phyloP scores from a whole-genome alignment of 345 rosid species.

The Brassica cretica region DNA sequence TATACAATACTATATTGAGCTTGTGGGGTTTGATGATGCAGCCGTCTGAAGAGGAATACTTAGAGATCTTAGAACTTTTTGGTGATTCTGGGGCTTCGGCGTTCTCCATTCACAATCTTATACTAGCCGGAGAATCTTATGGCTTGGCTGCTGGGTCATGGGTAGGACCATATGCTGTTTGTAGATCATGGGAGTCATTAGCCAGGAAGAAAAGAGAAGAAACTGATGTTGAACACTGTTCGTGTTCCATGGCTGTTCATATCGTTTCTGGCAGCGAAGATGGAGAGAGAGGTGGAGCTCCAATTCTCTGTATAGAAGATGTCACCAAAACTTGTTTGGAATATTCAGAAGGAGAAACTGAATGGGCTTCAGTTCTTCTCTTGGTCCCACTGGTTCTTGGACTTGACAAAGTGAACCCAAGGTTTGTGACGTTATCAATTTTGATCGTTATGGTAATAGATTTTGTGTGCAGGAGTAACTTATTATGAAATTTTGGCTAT shows the following conservation, averaged over 20 bases:
- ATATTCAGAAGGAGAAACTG: constrained; percentile 59
- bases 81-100: constrained; percentile 67
- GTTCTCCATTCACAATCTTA: constrained; percentile 87
- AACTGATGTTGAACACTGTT: constrained; percentile 33
- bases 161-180: constrained; percentile 95
- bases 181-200: constrained; percentile 85
- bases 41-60: constrained; percentile 64
- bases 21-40: constrained; percentile 45
- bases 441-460: too few species aligned
- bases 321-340: constrained; percentile 64
- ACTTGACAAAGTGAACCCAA: constrained; percentile 80
- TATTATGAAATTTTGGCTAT: too few species aligned
- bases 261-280: constrained; percentile 92
- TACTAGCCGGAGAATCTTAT: constrained; percentile 69
- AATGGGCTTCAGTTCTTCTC: constrained; percentile 78
- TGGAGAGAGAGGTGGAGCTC: constrained; percentile 97
- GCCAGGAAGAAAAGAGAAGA: constrained; percentile 52
- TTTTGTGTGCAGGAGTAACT: too few species aligned
- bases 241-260: constrained; percentile 83
- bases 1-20: background rate
- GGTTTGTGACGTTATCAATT: constrained; percentile 41
- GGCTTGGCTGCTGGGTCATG: constrained; percentile 97
- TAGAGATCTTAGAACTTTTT: constrained; percentile 71
- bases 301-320: constrained; percentile 82
- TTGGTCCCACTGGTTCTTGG: constrained; percentile 98